Conservation (phyloP, 495 filamentous ascomycete species). For the Chaetomium fimeti region DNA sequence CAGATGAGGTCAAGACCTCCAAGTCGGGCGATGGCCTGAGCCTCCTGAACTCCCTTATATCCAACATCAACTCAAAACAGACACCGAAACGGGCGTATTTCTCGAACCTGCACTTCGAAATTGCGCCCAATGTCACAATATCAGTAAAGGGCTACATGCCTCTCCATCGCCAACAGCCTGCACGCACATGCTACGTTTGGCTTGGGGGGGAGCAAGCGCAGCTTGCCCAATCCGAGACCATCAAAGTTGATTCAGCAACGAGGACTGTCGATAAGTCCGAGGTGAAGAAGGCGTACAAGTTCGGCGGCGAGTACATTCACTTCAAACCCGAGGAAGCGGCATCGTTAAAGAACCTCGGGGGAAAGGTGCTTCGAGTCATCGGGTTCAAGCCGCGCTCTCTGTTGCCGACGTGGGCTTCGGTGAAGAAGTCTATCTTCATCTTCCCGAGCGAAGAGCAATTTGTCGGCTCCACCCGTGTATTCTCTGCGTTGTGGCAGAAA, state of each 20-base stretch:
- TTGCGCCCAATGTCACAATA: slow-evolving; percentile 81
- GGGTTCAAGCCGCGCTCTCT: slow-evolving; percentile 83
- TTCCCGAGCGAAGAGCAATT: slow-evolving; percentile 91
- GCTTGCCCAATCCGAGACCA: slow-evolving; percentile 70
- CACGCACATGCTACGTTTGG: slow-evolving; percentile 80
- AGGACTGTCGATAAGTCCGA: slow-evolving; percentile 75
- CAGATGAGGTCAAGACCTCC: slow-evolving; percentile 45
- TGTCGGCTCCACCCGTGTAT: slow-evolving; percentile 88
- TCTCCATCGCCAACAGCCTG: slow-evolving; percentile 76
- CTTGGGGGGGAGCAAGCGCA: slow-evolving; percentile 78
- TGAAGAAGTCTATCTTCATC: slow-evolving; percentile 83
- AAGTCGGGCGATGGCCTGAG: slow-evolving; percentile 70
- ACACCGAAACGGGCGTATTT: slow-evolving; percentile 85
- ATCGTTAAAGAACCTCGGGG: slow-evolving; percentile 64
- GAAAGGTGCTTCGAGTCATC: slow-evolving; percentile 80
- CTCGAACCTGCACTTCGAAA: slow-evolving; percentile 77
- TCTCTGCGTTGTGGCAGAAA: slow-evolving; percentile 86
- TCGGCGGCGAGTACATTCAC: slow-evolving; percentile 82
- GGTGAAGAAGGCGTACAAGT: slow-evolving; percentile 91
- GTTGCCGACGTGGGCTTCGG: slow-evolving; percentile 80
- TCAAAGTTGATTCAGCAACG: slow-evolving; percentile 70
- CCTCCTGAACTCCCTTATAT: slow-evolving; percentile 76
- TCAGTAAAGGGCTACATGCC: slow-evolving; percentile 91
- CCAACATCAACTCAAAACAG: slow-evolving; percentile 87
- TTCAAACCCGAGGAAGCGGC: slow-evolving; percentile 83